Conservation (phyloP, 768 basidiomycete species). For the Hemileccinum impolitum region DNA sequence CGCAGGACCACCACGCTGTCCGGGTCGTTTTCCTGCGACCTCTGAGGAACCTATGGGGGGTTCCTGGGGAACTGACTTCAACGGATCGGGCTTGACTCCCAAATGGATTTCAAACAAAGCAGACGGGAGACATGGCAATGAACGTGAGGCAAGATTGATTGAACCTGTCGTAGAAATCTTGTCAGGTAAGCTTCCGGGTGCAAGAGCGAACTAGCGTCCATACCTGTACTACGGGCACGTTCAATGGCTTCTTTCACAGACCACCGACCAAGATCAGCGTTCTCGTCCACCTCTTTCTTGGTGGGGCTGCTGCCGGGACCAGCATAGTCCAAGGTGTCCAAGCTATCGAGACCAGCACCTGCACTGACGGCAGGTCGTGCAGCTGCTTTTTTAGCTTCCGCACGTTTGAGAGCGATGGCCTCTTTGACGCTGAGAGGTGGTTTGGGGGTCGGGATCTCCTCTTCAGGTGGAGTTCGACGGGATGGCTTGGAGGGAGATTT, state of each 20-base stretch:
- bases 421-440: constrained; percentile 58
- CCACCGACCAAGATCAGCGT: constrained; percentile 55
- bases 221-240: constrained; percentile 74
- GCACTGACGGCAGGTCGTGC: constrained; percentile 23
- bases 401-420: constrained; percentile 74
- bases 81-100: constrained; percentile 64
- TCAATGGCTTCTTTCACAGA: constrained; percentile 74
- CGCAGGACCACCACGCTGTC: constrained; percentile 46
- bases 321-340: constrained; percentile 49
- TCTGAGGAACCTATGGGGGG: constrained; percentile 44
- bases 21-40: constrained; percentile 36
- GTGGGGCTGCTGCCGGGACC: constrained; percentile 29
- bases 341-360: constrained; percentile 31
- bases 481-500: constrained; percentile 32
- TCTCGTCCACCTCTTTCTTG: constrained; percentile 42
- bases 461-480: constrained; percentile 23
- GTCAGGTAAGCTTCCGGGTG: constrained; percentile 42
- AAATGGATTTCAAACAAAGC: constrained; percentile 80
- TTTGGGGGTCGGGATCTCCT: constrained; percentile 31
- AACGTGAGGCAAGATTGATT: constrained; percentile 73
- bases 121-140: constrained; percentile 69
- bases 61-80: constrained; percentile 63
- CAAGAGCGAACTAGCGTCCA: constrained; percentile 31
- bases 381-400: constrained; percentile 66
- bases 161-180: constrained; percentile 53